Conservation (phyloP, 768 basidiomycete species). For the Pleurotus platypus region DNA sequence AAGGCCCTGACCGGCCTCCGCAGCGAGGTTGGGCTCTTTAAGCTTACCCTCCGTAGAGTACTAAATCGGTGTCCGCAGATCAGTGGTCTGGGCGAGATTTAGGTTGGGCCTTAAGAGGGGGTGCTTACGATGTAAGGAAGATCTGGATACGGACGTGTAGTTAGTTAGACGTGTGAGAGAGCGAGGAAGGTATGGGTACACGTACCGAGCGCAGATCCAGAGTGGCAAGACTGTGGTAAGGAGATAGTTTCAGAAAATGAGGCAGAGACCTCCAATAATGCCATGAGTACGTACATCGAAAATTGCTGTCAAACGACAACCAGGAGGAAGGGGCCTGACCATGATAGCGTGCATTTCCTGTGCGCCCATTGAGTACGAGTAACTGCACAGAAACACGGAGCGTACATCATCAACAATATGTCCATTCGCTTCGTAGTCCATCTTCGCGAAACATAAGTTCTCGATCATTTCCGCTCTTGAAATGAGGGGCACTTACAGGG, state of each 20-base stretch:
- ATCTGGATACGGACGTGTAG: conserved; percentile 33
- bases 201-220: conserved; percentile 81
- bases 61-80: conserved; percentile 24
- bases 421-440: conserved; percentile 53
- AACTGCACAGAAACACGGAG: conserved; percentile 12
- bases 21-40: conserved; percentile 88
- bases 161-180: too few species aligned
- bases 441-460: conserved; percentile 16
- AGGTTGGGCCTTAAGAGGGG: background rate
- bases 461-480: too few species aligned
- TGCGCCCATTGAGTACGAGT: conserved; percentile 30
- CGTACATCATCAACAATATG: conserved; percentile 89
- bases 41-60: conserved; percentile 95
- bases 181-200: background rate
- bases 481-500: conserved; percentile 55
- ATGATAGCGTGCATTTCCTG: conserved; percentile 66
- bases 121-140: conserved; percentile 60
- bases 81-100: too few species aligned
- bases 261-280: background rate
- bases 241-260: background rate
- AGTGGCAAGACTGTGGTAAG: conserved; percentile 72
- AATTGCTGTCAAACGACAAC: conserved; percentile 76
- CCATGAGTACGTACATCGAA: conserved; percentile 56
- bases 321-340: conserved; percentile 21
- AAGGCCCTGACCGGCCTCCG: conserved; percentile 85